Base-by-base conservation (phyloP, 2,329 filamentous ascomycete species). In the Helicocarpus griseus region DNA sequence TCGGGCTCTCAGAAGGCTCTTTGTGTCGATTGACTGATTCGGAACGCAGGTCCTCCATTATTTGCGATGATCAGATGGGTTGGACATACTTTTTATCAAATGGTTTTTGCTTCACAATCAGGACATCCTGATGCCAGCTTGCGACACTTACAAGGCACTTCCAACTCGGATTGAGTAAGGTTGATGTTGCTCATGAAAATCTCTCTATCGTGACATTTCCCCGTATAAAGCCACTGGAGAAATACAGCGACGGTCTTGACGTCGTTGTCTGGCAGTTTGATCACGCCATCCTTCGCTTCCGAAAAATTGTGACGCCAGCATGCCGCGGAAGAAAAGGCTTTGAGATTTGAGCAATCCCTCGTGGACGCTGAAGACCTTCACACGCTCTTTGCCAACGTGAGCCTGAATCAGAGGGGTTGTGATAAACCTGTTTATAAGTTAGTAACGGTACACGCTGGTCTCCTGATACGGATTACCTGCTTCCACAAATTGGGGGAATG, bases 181-280 rank as follows among this genome's bases (percentile, higher is more conserved):
- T 46, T 19, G 13, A 46, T 31, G 26, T 19, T 29, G 19, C 28
- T 46, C 19, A 8, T 17, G 21, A 17, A 31, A 9, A 46, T 46
- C 17, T 31, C 43, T 31, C 28, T 26, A 21, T 46, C 43, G 14
- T 48, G 33, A 26, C 29, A 39, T 36, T 48, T 39, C 22, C 46
- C 46, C 1, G 46, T 48, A 17, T 48, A 48, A 2, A 48, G 31
- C 46, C 46, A 48, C 29, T 48, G 46, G 38, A 39, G 21, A 26
- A 48, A 48, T 14, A 39, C 31, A 9, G 46, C 46, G 19, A 48
- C n/a, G 14, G 46, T 48, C 46, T n/a, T 28, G 29, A 29, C 33
- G 14, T 48, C 31, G 36, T 48, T 31, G 4, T 35, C 46, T 21
- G 46, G 36, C 36, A 48, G 33, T n/a, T 17, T 36, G 36, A 39